phyloP scores from a whole-genome alignment of 2,329 filamentous ascomycete species.

The Verticillium tricorpus region DNA sequence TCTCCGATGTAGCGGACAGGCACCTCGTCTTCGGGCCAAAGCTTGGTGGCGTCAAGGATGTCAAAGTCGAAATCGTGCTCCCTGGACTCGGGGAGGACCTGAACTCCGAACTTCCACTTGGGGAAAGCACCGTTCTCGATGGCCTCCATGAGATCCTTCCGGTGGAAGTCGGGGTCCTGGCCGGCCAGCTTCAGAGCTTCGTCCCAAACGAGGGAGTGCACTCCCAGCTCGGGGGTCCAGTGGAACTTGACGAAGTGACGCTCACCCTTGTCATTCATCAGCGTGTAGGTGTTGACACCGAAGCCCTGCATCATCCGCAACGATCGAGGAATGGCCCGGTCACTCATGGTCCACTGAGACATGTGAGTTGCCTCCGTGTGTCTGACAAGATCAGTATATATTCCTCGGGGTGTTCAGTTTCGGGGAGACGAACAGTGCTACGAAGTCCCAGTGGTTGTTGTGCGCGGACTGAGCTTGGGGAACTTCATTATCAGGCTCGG shows the following conservation, averaged over 20 bases:
- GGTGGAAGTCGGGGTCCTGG: slow-evolving; percentile 77
- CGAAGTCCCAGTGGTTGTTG: slow-evolving; percentile 76
- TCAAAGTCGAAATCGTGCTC: slow-evolving; percentile 81
- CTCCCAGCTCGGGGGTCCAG: slow-evolving; percentile 69
- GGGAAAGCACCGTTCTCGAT: slow-evolving; percentile 68
- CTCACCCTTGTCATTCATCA: slow-evolving; percentile 64
- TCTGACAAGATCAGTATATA: slow-evolving; percentile 35
- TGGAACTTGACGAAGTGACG: slow-evolving; percentile 74
- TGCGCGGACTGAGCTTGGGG: slow-evolving; percentile 68
- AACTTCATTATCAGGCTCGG: slow-evolving; percentile 65
- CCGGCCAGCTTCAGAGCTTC: slow-evolving; percentile 71
- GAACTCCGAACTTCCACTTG: slow-evolving; percentile 80
- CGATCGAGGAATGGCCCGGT: slow-evolving; percentile 67
- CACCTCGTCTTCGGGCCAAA: slow-evolving; percentile 76
- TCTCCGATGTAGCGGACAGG: slow-evolving; percentile 76
- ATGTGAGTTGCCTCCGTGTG: slow-evolving; percentile 73
- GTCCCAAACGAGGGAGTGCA: slow-evolving; percentile 75
- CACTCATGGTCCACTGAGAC: slow-evolving; percentile 76
- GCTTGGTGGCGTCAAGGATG: slow-evolving; percentile 78
- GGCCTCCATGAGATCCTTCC: slow-evolving; percentile 70
- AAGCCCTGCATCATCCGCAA: slow-evolving; percentile 86
- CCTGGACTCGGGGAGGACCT: slow-evolving; percentile 65
- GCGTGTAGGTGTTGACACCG: slow-evolving; percentile 73
- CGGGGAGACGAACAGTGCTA: neutral
- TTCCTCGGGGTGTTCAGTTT: neutral